These are phyloP conservation scores for Leishmania guyanensis DNA, from an alignment of 208 protist species.

Conservation along the genomic window DNA sequence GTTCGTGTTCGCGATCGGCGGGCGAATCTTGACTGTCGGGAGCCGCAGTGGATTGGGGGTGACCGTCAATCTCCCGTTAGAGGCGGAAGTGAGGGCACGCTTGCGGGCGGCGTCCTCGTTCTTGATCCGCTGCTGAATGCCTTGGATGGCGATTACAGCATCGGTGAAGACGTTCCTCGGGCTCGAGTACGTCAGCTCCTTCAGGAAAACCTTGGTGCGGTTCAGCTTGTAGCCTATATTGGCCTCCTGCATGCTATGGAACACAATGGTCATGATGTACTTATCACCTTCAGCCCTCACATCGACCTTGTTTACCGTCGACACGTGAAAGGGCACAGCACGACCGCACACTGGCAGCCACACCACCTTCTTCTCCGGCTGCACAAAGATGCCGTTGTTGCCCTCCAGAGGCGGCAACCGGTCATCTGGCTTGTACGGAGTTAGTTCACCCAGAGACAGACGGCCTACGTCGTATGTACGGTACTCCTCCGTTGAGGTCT, in stretches of 20 bases:
- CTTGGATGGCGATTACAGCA: conserved; percentile 62
- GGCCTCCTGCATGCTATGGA: conserved; percentile 83
- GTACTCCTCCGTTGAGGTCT: conserved; percentile 62
- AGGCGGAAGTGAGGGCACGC: conserved; percentile 47
- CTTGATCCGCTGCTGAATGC: conserved; percentile 70
- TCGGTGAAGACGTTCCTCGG: conserved; percentile 63
- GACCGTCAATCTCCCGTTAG: conserved; percentile 47
- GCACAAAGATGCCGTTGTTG: conserved; percentile 76
- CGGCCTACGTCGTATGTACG: conserved; percentile 66
- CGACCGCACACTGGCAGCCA: conserved; percentile 95
- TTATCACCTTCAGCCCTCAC: conserved; percentile 82
- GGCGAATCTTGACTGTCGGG: conserved; percentile 91
- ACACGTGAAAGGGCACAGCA: conserved; percentile 95
- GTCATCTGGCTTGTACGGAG: conserved; percentile 42
- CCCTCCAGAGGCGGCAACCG: conserved; percentile 36
- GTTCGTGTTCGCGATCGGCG: conserved; percentile 66
- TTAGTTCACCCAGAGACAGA: conserved; percentile 71
- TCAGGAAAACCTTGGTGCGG: conserved; percentile 84
- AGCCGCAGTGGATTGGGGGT: conserved; percentile 58
- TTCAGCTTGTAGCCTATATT: conserved; percentile 86
- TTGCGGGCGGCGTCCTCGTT: conserved; percentile 74
- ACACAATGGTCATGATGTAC: conserved; percentile 86
- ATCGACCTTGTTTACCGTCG: conserved; percentile 94
- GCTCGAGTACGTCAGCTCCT: conserved; percentile 84
- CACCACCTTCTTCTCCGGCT: conserved; percentile 84